A percentile compares a stretch with the other conserved stretches of the same genome.
Conservation (phyloP, 805 yeast genomes). For the Tetrapisispora taiwanensis region DNA sequence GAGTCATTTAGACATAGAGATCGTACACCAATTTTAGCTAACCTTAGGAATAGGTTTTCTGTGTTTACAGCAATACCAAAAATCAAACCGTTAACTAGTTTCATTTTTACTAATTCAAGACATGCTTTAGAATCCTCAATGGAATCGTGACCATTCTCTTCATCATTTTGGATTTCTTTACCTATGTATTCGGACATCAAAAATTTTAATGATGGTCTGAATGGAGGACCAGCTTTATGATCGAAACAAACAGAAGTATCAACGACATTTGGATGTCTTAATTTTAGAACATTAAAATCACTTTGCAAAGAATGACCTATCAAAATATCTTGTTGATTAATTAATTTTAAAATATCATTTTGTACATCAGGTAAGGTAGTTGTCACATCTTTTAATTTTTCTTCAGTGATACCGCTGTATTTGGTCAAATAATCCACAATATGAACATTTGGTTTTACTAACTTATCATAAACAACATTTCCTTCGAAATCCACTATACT, state of each 20-base stretch:
- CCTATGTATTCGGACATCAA: slow-evolving; percentile 49
- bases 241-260: slow-evolving; percentile 75
- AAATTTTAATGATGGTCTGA: slow-evolving; percentile 66
- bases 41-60: slow-evolving; percentile 34
- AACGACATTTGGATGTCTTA: slow-evolving; percentile 64
- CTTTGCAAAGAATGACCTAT: slow-evolving; percentile 88
- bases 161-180: slow-evolving; percentile 57
- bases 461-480: slow-evolving; percentile 54
- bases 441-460: slow-evolving; percentile 66
- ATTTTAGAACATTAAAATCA: slow-evolving; percentile 60
- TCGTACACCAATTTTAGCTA: slow-evolving; percentile 21
- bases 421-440: slow-evolving; percentile 74
- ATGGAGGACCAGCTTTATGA: slow-evolving; percentile 76
- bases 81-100: slow-evolving; percentile 52
- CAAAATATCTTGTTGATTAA: slow-evolving; percentile 54
- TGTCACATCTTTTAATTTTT: slow-evolving; percentile 46
- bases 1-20: slow-evolving; percentile 31
- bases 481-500: slow-evolving; percentile 60
- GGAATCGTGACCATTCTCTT: slow-evolving; percentile 65
- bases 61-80: slow-evolving; percentile 48
- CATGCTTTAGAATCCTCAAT: slow-evolving; percentile 78
- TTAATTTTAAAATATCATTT: slow-evolving; percentile 35
- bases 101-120: slow-evolving; percentile 61
- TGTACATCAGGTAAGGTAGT: slow-evolving; percentile 65
- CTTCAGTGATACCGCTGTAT: slow-evolving; percentile 82